Evolutionary conservation across 495 filamentous ascomycete species (phyloP), one percentile per base, ranked within the genome.

Genomic region (Podospora didyma): DNA sequence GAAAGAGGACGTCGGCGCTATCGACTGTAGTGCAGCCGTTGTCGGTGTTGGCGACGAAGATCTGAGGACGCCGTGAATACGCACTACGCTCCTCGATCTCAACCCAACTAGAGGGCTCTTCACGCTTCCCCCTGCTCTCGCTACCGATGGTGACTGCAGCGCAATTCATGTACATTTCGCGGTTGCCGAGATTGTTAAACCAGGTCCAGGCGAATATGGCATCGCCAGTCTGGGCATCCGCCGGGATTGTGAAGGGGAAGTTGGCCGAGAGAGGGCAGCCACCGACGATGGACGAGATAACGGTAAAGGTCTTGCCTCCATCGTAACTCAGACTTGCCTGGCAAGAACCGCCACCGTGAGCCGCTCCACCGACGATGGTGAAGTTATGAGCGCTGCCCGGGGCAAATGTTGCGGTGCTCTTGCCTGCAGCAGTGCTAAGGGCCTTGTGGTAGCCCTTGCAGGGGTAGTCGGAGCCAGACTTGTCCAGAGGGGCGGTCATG

Each of bases 91-190:
- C 26, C 26, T 31, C 9, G 26, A 31, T 31, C n/a, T 63, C 70
- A 26, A 54, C 59, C 20, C 62, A 62, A 50, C 61, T 31, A 7
- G 28, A 28, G 22, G 48, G 21, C 56, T 48, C 58, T 50, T 61
- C 67, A 45, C 74, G 73, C 65, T 73, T 73, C 39, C 53, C n/a
- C n/a, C n/a, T 46, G 49, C 56, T 59, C 26, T 73, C 73, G 22
- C 67, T 64, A 42, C 63, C 71, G 65, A 88, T 82, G 42, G 70
- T 78, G 58, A 88, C 77, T 19, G 73, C 59, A 22, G 83, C 84
- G 61, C 85, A 88, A 60, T 85, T 83, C 83, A 84, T 84, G 72
- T 88, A 88, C 64, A 81, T 79, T 65, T 89, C 86, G 34, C 86
- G 76, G 69, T 88, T 89, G 10, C 86, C 87, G 46, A 83, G 69